These are phyloP conservation scores for Ceratonia siliqua DNA, from an alignment of 306 rosid species.

Conservation along the genomic window DNA sequence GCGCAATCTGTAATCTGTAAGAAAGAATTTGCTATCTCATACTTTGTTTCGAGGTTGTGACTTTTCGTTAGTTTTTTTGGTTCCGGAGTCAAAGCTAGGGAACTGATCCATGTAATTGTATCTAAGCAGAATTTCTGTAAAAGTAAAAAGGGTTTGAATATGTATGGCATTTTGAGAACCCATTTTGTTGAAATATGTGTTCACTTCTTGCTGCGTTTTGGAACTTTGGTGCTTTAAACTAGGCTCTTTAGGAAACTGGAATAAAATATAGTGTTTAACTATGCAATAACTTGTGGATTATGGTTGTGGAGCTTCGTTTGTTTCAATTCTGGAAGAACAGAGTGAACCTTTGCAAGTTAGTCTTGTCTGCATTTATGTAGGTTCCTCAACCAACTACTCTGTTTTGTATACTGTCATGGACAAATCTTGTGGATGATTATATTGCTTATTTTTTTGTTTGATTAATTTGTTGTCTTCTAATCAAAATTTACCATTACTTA, in stretches of 20 bases:
- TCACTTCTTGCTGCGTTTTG: neutral
- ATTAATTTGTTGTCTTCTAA: neutral
- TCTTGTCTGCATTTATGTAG: constrained; percentile 14
- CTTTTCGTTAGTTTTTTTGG: constrained; percentile 5
- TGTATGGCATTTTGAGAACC: neutral
- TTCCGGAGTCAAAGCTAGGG: constrained; percentile 10
- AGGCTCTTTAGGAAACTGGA: constrained; percentile 10
- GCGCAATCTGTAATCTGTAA: constrained; percentile 23
- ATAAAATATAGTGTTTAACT: constrained; percentile 19
- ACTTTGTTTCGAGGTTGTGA: constrained; percentile 17
- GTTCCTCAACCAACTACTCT: constrained; percentile 5
- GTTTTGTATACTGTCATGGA: neutral
- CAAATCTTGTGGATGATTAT: neutral
- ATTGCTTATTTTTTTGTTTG: constrained; percentile 18
- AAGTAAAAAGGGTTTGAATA: neutral
- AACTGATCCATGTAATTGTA: constrained; percentile 20
- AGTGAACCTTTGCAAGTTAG: neutral
- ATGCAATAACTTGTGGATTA: constrained; percentile 8
- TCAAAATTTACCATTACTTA: neutral
- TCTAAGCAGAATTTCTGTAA: neutral
- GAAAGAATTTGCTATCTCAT: constrained; percentile 11
- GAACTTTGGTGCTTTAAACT: neutral
- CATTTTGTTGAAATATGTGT: constrained; percentile 17
- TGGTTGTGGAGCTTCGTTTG: constrained; percentile 21
- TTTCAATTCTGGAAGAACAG: constrained; percentile 11